phyloP scores from a whole-genome alignment of 2,329 filamentous ascomycete species.

The Xylariaceae sp. region DNA sequence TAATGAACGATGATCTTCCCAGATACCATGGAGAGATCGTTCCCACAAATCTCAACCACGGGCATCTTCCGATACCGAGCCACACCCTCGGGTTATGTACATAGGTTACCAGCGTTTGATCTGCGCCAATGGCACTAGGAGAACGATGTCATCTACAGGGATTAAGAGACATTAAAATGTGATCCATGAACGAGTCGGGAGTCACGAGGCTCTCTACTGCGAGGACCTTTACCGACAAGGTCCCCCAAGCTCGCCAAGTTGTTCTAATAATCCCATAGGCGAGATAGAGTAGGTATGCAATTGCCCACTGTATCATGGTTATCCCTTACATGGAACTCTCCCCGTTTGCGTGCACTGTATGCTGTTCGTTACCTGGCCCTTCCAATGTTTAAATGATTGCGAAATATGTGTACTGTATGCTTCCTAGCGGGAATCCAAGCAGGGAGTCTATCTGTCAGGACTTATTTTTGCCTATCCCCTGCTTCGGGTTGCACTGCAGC shows the following conservation, averaged over 20 bases:
- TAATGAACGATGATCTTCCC: too few relatives aligned
- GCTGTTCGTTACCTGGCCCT: background rate
- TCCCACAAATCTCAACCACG: too few relatives aligned
- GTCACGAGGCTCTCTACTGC: too few relatives aligned
- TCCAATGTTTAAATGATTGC: background rate
- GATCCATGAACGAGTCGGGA: too few relatives aligned
- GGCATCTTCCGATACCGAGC: conserved; percentile 16
- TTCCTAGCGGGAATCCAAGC: background rate
- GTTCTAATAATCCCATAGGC: too few relatives aligned
- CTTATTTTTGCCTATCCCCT: too few relatives aligned
- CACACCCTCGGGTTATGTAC: conserved; percentile 17
- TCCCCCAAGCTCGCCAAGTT: too few relatives aligned
- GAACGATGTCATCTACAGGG: background rate
- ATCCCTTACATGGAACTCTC: background rate
- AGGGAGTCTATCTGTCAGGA: background rate
- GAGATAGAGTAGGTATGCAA: too few relatives aligned
- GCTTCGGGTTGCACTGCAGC: conserved; percentile 15
- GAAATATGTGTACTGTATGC: background rate
- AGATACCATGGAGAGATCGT: too few relatives aligned
- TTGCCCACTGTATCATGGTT: too few relatives aligned
- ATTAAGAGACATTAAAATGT: too few relatives aligned
- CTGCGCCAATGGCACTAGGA: background rate
- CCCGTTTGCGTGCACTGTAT: background rate
- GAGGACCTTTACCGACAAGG: too few relatives aligned
- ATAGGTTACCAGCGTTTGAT: background rate